phyloP scores from a whole-genome alignment of 2,329 filamentous ascomycete species.

The Myriosclerotinia curreyana region DNA sequence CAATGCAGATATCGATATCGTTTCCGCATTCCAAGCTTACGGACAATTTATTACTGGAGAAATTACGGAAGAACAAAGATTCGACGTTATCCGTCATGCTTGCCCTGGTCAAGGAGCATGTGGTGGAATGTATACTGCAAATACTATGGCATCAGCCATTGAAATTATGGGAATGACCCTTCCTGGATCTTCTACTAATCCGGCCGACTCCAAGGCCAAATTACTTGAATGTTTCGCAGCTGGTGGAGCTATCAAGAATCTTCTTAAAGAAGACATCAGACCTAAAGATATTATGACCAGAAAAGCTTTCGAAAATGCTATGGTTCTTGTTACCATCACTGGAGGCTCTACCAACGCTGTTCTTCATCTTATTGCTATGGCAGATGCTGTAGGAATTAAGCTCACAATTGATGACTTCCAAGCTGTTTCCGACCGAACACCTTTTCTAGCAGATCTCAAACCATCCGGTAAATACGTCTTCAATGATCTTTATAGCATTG shows the following conservation, averaged over 20 bases:
- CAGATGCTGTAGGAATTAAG: conserved; percentile 76
- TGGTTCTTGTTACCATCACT: conserved; percentile 78
- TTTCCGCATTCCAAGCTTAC: conserved; percentile 97
- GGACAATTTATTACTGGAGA: conserved; percentile 90
- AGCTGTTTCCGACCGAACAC: conserved; percentile 71
- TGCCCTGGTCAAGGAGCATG: conserved; percentile 83
- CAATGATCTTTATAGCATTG: conserved; percentile 55
- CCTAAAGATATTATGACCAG: conserved; percentile 77
- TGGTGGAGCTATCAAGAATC: conserved; percentile 69
- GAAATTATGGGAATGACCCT: conserved; percentile 74
- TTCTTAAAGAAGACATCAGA: conserved; percentile 72
- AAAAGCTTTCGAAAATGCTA: conserved; percentile 79
- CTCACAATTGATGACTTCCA: conserved; percentile 87
- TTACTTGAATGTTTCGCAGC: conserved; percentile 68
- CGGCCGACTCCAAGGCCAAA: conserved; percentile 71
- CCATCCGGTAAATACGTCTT: conserved; percentile 67
- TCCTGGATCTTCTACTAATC: conserved; percentile 77
- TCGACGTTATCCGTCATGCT: conserved; percentile 90
- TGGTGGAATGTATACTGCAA: conserved; percentile 81
- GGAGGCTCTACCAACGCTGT: conserved; percentile 85
- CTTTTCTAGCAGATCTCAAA: conserved; percentile 79
- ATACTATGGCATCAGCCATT: conserved; percentile 73
- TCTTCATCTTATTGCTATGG: conserved; percentile 79
- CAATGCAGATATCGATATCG: conserved; percentile 79
- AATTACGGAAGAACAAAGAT: conserved; percentile 86